Conservation (phyloP, 805 yeast genomes). For the Suhomyces vadensis region DNA sequence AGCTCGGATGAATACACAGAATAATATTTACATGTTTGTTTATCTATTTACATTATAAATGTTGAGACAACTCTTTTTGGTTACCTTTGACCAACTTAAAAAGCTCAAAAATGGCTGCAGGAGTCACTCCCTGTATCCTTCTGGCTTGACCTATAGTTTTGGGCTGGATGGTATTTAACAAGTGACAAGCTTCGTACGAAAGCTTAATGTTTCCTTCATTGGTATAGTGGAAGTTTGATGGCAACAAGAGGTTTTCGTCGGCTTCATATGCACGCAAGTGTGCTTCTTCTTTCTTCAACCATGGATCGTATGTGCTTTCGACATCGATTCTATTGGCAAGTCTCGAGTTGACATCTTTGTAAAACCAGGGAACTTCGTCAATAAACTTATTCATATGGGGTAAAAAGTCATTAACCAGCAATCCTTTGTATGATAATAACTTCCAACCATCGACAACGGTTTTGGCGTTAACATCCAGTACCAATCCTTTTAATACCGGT, state of each 20-base stretch:
- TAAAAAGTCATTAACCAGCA: conserved; percentile 28
- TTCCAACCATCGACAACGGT: conserved; percentile 62
- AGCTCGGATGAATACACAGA: not conserved
- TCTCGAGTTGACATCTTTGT: conserved; percentile 33
- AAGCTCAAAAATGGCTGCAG: conserved; percentile 84
- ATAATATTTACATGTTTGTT: too few species aligned
- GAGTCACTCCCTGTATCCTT: conserved; percentile 91
- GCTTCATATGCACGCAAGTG: conserved; percentile 76
- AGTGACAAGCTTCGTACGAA: conserved; percentile 71
- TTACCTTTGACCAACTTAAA: conserved; percentile 51
- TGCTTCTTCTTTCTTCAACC: conserved; percentile 68
- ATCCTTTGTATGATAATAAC: conserved; percentile 57
- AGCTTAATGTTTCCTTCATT: conserved; percentile 50
- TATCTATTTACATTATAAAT: not conserved
- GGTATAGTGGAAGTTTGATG: conserved; percentile 63
- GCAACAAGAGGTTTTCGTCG: conserved; percentile 78
- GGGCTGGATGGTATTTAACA: conserved; percentile 77
- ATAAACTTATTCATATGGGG: conserved; percentile 27
- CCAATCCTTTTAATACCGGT: conserved; percentile 42
- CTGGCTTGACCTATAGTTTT: conserved; percentile 93
- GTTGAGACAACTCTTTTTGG: not conserved
- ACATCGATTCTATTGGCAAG: conserved; percentile 63
- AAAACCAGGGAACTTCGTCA: conserved; percentile 23
- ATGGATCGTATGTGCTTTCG: conserved; percentile 83
- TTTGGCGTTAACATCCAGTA: conserved; percentile 48